phyloP scores from a whole-genome alignment of 441 rosid genomes.

The Pelargonium myrrhifolium region DNA sequence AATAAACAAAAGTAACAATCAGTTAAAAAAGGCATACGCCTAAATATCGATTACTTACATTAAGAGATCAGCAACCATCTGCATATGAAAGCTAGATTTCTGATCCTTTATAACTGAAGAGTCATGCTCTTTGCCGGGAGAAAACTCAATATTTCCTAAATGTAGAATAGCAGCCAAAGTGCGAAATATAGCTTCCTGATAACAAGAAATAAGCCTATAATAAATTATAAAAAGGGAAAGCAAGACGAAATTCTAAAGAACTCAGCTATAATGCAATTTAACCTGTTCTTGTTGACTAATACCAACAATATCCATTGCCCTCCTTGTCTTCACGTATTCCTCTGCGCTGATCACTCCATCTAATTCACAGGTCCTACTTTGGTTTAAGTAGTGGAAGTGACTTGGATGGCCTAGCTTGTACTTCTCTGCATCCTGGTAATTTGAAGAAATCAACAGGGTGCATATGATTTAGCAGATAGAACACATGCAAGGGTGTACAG shows the following conservation, averaged over 20 bases:
- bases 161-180: constrained; percentile 95
- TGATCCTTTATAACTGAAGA: constrained; percentile 76
- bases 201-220: constrained; percentile 10
- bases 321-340: constrained; percentile 68
- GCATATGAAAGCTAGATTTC: constrained; percentile 61
- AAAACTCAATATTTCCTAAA: constrained; percentile 83
- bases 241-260: not conserved
- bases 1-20: not conserved
- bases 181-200: constrained; percentile 78
- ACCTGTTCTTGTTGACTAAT: constrained; percentile 71
- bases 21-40: not conserved
- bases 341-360: constrained; percentile 55
- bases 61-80: constrained; percentile 73
- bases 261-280: constrained; percentile 3
- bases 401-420: constrained; percentile 61
- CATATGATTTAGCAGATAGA: not conserved
- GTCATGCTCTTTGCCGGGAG: constrained; percentile 68
- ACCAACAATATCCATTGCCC: constrained; percentile 83
- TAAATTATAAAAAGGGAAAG: not conserved
- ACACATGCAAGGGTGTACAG: not conserved
- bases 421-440: constrained; percentile 43
- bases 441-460: constrained; percentile 2
- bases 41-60: constrained; percentile 35
- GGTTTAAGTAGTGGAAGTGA: constrained; percentile 75
- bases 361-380: constrained; percentile 51